phyloP scores from a whole-genome alignment of 768 basidiomycete species.

The Boletales sp. region DNA sequence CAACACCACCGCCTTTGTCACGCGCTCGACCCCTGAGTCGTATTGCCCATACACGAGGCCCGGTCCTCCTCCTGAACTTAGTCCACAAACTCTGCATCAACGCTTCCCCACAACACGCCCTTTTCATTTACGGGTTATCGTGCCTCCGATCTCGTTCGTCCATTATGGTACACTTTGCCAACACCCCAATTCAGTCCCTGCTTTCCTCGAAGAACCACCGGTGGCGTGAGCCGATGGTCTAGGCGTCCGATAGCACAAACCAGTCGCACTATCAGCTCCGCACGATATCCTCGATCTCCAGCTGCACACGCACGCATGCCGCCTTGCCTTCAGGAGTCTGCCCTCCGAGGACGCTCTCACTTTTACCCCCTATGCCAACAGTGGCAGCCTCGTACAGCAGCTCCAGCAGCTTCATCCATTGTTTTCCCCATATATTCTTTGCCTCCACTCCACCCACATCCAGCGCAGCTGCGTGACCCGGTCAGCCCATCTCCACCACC shows the following conservation, averaged over 20 bases:
- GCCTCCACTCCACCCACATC: constrained; percentile 68
- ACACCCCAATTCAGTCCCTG: constrained; percentile 6
- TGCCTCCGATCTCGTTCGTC: constrained; percentile 6
- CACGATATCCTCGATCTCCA: constrained; percentile 66
- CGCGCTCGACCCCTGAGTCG: too few relatives aligned
- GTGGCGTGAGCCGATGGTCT: constrained; percentile 14
- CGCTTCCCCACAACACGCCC: constrained; percentile 27
- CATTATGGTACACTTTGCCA: constrained; percentile 15
- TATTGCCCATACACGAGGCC: constrained; percentile 19
- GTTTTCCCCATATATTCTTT: constrained; percentile 64
- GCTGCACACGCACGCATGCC: constrained; percentile 58
- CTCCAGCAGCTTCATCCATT: constrained; percentile 72
- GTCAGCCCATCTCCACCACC: constrained; percentile 7
- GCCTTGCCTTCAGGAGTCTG: constrained; percentile 57
- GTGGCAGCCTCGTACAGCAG: constrained; percentile 65
- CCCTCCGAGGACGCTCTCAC: constrained; percentile 51
- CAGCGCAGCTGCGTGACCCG: constrained; percentile 52
- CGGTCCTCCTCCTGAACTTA: constrained; percentile 12
- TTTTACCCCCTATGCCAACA: constrained; percentile 40
- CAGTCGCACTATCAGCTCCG: constrained; percentile 17
- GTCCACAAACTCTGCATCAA: constrained; percentile 12
- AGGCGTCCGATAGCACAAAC: constrained; percentile 1
- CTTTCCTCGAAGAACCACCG: constrained; percentile 6
- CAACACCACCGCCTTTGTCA: too few relatives aligned
- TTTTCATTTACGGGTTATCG: constrained; percentile 22